These are phyloP conservation scores for Fusarium sp. DNA, from an alignment of 2,329 filamentous ascomycete genomes.

Conservation along the genomic window DNA sequence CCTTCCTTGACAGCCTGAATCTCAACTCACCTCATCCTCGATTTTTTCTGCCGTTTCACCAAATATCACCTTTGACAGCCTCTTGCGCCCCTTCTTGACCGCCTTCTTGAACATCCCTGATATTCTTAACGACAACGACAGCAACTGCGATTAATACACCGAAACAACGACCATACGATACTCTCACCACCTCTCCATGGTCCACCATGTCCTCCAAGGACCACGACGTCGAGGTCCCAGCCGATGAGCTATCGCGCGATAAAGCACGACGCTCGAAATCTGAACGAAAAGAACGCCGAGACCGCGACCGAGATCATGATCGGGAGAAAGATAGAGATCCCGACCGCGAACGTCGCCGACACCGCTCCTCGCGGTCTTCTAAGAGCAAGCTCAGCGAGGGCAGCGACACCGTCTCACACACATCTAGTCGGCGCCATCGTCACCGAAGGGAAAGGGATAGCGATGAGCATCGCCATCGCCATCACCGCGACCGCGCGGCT, in stretches of 20 bases:
- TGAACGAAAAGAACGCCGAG: slow-evolving; percentile 58
- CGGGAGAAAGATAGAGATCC: slow-evolving; percentile 54
- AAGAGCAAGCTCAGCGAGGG: slow-evolving; percentile 59
- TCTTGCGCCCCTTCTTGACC: slow-evolving; percentile 34
- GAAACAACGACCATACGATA: slow-evolving; percentile 22
- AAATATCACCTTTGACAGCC: slow-evolving; percentile 10
- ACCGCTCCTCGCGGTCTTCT: slow-evolving; percentile 60
- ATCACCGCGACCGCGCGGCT: slow-evolving; percentile 46
- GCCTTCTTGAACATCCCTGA: slow-evolving; percentile 31
- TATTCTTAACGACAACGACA: slow-evolving; percentile 28
- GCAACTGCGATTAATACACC: slow-evolving; percentile 18
- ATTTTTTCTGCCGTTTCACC: slow-evolving; percentile 5
- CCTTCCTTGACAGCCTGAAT: slow-evolving; percentile 21
- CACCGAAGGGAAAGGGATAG: slow-evolving; percentile 54
- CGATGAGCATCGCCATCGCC: slow-evolving; percentile 53
- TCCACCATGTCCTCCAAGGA: slow-evolving; percentile 60
- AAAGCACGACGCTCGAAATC: slow-evolving; percentile 59
- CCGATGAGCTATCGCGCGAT: slow-evolving; percentile 57
- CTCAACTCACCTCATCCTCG: slow-evolving; percentile 11
- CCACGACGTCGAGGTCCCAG: slow-evolving; percentile 58
- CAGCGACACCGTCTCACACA: slow-evolving; percentile 60
- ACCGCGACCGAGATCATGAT: slow-evolving; percentile 53
- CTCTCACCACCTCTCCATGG: slow-evolving; percentile 46
- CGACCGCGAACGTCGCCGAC: slow-evolving; percentile 55
- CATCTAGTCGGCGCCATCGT: slow-evolving; percentile 54